A percentile compares a stretch with the other conserved stretches of the same genome.
Conservation (phyloP, 768 basidiomycete species). For the Mycena kentingensis region DNA sequence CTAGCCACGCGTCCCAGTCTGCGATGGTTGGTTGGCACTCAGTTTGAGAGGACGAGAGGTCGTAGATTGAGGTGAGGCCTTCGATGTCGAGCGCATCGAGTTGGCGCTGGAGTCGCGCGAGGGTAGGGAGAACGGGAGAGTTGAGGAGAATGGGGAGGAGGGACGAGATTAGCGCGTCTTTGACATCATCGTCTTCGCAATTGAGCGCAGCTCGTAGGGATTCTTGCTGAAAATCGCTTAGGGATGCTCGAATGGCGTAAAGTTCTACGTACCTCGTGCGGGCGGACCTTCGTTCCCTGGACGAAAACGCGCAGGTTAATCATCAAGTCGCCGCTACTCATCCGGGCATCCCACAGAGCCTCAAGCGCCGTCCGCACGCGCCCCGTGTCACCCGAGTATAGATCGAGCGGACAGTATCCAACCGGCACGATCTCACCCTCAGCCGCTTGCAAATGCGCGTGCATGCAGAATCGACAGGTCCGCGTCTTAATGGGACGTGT, state of each 20-base stretch:
- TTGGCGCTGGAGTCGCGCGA: constrained; percentile 67
- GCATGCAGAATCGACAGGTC: constrained; percentile 93
- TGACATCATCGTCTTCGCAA: no score
- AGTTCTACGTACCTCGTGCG: constrained; percentile 50
- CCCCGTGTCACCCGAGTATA: constrained; percentile 71
- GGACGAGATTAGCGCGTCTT: constrained; percentile 52
- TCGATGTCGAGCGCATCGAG: constrained; percentile 88
- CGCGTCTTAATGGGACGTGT: constrained; percentile 62
- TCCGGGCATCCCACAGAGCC: constrained; percentile 76
- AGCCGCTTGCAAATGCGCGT: constrained; percentile 55
- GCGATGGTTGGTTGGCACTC: constrained; percentile 63
- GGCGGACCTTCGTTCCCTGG: constrained; percentile 58
- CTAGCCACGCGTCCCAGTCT: constrained; percentile 67
- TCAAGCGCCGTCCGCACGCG: constrained; percentile 66
- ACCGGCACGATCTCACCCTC: constrained; percentile 40
- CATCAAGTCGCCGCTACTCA: constrained; percentile 55
- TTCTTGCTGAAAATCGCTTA: no score
- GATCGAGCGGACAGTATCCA: constrained; percentile 86
- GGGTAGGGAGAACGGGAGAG: constrained; percentile 53
- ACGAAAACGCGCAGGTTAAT: constrained; percentile 88
- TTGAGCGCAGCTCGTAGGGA: no score
- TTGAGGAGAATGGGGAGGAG: constrained; percentile 50
- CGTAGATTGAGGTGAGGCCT: constrained; percentile 59
- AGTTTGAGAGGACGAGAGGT: constrained; percentile 28
- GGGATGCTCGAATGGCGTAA: no score